A percentile compares a stretch with the other conserved stretches of the same genome.
Evolutionary conservation across 164 flowering plant species (phyloP).

Genomic region (Houttuynia cordata): DNA sequence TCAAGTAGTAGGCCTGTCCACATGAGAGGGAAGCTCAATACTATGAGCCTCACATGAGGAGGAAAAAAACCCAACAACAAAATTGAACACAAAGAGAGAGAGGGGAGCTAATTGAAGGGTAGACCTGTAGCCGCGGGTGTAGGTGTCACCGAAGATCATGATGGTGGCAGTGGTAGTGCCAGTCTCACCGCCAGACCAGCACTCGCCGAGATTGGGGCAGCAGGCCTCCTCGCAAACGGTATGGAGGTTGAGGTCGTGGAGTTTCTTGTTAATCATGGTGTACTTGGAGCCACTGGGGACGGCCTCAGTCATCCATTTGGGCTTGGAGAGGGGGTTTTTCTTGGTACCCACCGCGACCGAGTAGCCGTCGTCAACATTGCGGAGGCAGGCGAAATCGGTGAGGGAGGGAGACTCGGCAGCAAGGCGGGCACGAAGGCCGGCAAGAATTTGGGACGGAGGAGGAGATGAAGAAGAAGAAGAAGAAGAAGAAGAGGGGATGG

Average conservation of each 20-base stretch:
- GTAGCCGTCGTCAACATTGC: slow-evolving; percentile 11
- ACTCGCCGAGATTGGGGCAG: slow-evolving; percentile 25
- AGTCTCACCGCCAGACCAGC: slow-evolving; percentile 30
- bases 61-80: no score
- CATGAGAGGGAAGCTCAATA: no score
- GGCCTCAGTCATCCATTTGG: slow-evolving; percentile 27
- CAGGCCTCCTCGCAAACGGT: slow-evolving; percentile 27
- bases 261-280: slow-evolving; percentile 18
- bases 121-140: slow-evolving; percentile 27
- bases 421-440: slow-evolving; percentile 13
- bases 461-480: not conserved
- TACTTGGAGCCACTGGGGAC: slow-evolving; percentile 25
- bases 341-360: slow-evolving; percentile 24
- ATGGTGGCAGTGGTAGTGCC: slow-evolving; percentile 29
- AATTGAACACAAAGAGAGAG: not conserved
- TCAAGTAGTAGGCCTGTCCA: no score
- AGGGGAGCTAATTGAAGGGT: not conserved
- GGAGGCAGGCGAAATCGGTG: slow-evolving; percentile 17
- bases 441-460: slow-evolving; percentile 9
- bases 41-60: no score
- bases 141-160: slow-evolving; percentile 28
- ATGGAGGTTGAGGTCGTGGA: slow-evolving; percentile 21
- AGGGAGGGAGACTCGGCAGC: slow-evolving; percentile 16
- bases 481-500: not conserved
- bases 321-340: slow-evolving; percentile 27